Evolutionary conservation across 352 stramenopile genomes (phyloP).

Genomic region (Phytophthora sp.): DNA sequence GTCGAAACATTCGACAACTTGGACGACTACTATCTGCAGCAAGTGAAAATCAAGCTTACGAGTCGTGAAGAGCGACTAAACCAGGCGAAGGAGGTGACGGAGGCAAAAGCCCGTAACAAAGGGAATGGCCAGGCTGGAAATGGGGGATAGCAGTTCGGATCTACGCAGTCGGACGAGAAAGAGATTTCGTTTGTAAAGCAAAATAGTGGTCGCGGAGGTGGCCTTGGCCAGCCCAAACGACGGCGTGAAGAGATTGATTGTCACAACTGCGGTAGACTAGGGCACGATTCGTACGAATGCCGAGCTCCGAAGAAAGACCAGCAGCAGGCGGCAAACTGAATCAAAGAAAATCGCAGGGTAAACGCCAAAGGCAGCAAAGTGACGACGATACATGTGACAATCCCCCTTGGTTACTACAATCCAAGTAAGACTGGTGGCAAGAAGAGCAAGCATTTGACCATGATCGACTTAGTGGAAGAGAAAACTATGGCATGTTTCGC

Average conservation of each 20-base stretch:
- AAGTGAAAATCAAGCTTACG: constrained; percentile 20
- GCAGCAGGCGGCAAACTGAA: background rate
- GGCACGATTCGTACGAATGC: background rate
- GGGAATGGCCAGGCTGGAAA: background rate
- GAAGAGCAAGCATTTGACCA: constrained; percentile 8
- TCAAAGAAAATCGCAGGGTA: no score
- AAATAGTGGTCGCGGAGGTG: background rate
- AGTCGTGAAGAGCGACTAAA: constrained; percentile 10
- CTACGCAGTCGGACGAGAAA: background rate
- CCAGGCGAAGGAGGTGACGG: constrained; percentile 3
- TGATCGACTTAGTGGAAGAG: constrained; percentile 7
- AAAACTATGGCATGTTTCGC: background rate
- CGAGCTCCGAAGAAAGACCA: background rate
- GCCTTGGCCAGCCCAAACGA: background rate
- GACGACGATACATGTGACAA: constrained; percentile 9
- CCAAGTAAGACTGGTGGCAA: background rate
- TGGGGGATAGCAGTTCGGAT: background rate
- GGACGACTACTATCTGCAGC: constrained; percentile 14
- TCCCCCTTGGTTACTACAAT: constrained; percentile 11
- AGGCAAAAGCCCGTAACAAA: background rate
- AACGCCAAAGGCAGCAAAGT: no score
- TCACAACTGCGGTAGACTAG: background rate
- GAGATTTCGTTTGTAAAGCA: background rate
- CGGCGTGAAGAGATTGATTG: background rate
- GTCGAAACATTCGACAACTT: constrained; percentile 20